Conservation (phyloP, 768 basidiomycete genomes). For the Lactarius tabidus region DNA sequence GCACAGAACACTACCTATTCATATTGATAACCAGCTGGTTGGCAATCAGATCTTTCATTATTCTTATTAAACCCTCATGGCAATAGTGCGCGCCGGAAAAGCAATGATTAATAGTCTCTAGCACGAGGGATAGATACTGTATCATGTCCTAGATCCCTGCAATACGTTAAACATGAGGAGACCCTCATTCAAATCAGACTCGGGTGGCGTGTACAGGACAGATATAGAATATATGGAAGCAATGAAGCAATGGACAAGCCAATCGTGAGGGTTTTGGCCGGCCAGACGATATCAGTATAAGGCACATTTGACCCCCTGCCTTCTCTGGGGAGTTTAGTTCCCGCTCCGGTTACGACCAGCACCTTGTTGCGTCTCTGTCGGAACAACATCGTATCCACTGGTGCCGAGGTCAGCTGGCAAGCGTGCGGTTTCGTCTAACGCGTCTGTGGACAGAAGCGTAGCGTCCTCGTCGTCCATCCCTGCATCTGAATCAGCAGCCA, state of each 20-base stretch:
- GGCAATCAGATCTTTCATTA: slow-evolving; percentile 7
- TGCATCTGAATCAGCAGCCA: slow-evolving; percentile 16
- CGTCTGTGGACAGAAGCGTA: slow-evolving; percentile 52
- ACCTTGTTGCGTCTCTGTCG: slow-evolving; percentile 29
- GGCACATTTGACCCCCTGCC: background rate
- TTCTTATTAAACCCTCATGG: slow-evolving; percentile 8
- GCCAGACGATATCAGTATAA: background rate
- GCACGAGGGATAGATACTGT: background rate
- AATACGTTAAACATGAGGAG: background rate
- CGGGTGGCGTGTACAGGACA: background rate
- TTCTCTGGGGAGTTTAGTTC: slow-evolving; percentile 1
- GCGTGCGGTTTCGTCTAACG: slow-evolving; percentile 77
- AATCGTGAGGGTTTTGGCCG: background rate
- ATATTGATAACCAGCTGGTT: background rate
- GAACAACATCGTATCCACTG: slow-evolving; percentile 80
- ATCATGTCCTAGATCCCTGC: background rate
- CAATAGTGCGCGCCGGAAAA: background rate
- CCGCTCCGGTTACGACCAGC: slow-evolving; percentile 20
- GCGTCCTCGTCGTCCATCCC: slow-evolving; percentile 34
- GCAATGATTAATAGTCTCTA: background rate
- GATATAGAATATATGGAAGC: background rate
- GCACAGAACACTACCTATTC: background rate
- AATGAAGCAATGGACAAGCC: background rate
- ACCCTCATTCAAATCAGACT: background rate
- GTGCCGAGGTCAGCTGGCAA: slow-evolving; percentile 79